Conservation (phyloP, 1,284 basidiomycete species). For the Melampsora larici-populina region DNA sequence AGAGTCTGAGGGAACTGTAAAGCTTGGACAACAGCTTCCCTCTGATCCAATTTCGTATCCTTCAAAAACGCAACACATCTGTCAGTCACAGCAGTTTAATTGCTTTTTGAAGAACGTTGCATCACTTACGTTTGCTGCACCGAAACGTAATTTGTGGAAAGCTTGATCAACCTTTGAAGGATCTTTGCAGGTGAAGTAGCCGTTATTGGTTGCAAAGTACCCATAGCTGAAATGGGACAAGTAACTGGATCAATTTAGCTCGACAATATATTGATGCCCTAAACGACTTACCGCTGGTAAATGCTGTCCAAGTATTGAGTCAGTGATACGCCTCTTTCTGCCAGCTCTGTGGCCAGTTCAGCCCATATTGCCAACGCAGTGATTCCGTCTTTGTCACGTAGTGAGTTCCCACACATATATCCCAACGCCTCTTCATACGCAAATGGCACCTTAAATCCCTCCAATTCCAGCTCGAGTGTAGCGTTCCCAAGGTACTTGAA, state of each 20-base stretch:
- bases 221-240: constrained; percentile 48
- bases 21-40: neutral
- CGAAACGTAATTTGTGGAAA: constrained; percentile 63
- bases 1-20: constrained; percentile 59
- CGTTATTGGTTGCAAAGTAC: constrained; percentile 62
- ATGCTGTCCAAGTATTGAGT: constrained; percentile 63
- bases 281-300: constrained; percentile 61
- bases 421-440: constrained; percentile 83
- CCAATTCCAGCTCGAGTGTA: constrained; percentile 63
- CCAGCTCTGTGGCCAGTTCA: constrained; percentile 62
- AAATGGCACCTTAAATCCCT: constrained; percentile 71
- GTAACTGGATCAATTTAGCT: neutral
- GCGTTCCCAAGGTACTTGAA: constrained; percentile 65
- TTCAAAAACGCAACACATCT: neutral
- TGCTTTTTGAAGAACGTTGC: neutral
- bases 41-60: constrained; percentile 2
- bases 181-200: constrained; percentile 72
- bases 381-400: constrained; percentile 75
- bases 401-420: constrained; percentile 71
- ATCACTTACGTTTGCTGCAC: constrained; percentile 15
- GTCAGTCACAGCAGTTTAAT: neutral
- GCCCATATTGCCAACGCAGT: constrained; percentile 62
- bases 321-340: constrained; percentile 60
- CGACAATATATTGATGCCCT: neutral
- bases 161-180: constrained; percentile 64